A percentile compares a stretch with the other conserved stretches of the same genome.
Conservation (phyloP, 371 early-diverging fungal genomes). For the Blyttiomyces sp. region DNA sequence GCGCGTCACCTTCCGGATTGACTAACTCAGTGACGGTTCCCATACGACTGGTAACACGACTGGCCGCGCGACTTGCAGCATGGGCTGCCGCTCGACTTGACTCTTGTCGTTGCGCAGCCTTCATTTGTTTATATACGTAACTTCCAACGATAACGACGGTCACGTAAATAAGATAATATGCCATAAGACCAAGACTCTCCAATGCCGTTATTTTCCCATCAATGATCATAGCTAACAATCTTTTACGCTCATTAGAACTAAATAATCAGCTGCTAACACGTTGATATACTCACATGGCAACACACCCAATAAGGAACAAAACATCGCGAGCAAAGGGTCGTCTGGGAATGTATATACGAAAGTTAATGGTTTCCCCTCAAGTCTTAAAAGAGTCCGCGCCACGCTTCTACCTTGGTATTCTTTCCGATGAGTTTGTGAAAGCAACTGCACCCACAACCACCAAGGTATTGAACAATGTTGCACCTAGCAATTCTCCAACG, state of each 20-base stretch:
- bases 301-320: constrained; percentile 24
- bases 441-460: constrained; percentile 38
- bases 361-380: no score
- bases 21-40: no score
- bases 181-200: constrained; percentile 21
- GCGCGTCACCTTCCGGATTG: no score
- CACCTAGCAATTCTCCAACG: constrained; percentile 40
- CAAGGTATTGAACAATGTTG: constrained; percentile 34
- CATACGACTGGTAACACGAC: no score
- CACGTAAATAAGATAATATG: constrained; percentile 34
- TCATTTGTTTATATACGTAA: constrained; percentile 3
- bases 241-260: neutral
- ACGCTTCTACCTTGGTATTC: no score
- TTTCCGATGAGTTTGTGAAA: no score
- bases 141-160: constrained; percentile 31
- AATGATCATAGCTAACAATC: constrained; percentile 1
- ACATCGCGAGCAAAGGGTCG: constrained; percentile 28
- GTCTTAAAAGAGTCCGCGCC: no score
- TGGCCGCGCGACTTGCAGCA: no score
- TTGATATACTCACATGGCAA: neutral
- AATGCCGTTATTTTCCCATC: constrained; percentile 24
- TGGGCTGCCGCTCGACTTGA: no score
- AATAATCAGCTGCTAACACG: neutral
- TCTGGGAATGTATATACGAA: no score
- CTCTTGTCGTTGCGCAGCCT: no score